Evolutionary conservation across 345 rosid species (phyloP), one percentile per base, ranked within the genome.

Genomic region (Lagerstroemia speciosa): DNA sequence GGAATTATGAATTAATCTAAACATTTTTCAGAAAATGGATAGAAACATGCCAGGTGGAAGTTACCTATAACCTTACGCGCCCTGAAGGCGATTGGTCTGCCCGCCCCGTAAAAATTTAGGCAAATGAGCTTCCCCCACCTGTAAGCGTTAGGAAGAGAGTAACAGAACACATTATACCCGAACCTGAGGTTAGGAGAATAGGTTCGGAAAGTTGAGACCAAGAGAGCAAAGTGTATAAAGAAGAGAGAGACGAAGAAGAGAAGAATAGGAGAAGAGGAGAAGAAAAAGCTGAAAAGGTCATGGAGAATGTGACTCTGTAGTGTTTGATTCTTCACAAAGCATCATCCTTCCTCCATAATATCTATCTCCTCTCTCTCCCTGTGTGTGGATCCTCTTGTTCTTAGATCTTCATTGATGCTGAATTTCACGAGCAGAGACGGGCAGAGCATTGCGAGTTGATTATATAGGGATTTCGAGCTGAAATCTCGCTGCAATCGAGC

Each of bases 401-500:
- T 11, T 12, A 53, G 29, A 30, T 58, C 32, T 8, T 40, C 37
- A 64, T 83, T 78, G 88, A 84, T 86, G 65, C 84, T 80, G 43
- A 81, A 70, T 26, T 89, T 72, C 67, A 24, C 60, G 11, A 53
- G 29, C 29, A 20, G 60, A 24, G 60, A 46, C 2, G 22, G n/a
- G n/a, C 53, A 3, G 53, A 48, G n/a, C 14, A n/a, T 48, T 17
- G 53, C 2, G 57, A 50, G 57, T 24, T n/a, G 30, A 52, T 52
- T 5, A 22, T n/a, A n/a, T n/a, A 14, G 14, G 60, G 60, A 22
- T 53, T 24, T 53, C 14, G 14, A 53, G 60, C 60, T 53, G 29
- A 24, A 48, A 53, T 20, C 7, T n/a, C 10, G 7, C 27, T n/a
- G 29, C 3, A 48, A 6, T 17, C 7, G 22, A 16, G 53, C n/a